Percentiles rank a stretch among this genome's conserved stretches.
Conservation (phyloP, 495 filamentous ascomycete genomes). For the Penicillium fimorum region DNA sequence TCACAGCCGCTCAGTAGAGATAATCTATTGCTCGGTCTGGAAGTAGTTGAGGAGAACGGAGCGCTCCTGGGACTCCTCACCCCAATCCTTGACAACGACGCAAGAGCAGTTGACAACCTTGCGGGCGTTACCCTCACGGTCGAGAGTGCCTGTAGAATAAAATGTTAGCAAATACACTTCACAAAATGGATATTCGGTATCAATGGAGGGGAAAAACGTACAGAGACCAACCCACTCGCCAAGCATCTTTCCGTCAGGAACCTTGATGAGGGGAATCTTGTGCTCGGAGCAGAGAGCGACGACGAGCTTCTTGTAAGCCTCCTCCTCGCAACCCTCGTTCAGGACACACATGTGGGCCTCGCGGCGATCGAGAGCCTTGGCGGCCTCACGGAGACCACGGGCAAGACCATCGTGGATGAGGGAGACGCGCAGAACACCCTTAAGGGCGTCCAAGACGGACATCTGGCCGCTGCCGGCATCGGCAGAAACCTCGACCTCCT, state of each 20-base stretch:
- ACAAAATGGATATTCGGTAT: not conserved
- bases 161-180: conserved; percentile 17
- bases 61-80: conserved; percentile 98
- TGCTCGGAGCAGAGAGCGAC: conserved; percentile 97
- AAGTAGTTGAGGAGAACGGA: conserved; percentile 99
- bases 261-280: conserved; percentile 99
- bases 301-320: conserved; percentile 99
- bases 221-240: conserved; percentile 99
- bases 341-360: conserved; percentile 99
- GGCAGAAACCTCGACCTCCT: conserved; percentile 89
- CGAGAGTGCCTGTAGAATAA: conserved; percentile 72
- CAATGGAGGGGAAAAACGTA: conserved; percentile 52
- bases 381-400: conserved; percentile 94
- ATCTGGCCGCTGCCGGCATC: conserved; percentile 86
- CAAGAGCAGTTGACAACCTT: conserved; percentile 99
- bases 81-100: conserved; percentile 98
- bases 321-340: conserved; percentile 98
- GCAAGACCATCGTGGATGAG: conserved; percentile 99
- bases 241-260: conserved; percentile 97
- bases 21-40: conserved; percentile 76
- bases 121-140: conserved; percentile 97
- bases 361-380: conserved; percentile 94
- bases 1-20: conserved; percentile 11
- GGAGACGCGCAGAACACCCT: conserved; percentile 93
- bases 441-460: conserved; percentile 95